phyloP scores from a whole-genome alignment of 169 alveolate species.

The Cryptosporidium baileyi region DNA sequence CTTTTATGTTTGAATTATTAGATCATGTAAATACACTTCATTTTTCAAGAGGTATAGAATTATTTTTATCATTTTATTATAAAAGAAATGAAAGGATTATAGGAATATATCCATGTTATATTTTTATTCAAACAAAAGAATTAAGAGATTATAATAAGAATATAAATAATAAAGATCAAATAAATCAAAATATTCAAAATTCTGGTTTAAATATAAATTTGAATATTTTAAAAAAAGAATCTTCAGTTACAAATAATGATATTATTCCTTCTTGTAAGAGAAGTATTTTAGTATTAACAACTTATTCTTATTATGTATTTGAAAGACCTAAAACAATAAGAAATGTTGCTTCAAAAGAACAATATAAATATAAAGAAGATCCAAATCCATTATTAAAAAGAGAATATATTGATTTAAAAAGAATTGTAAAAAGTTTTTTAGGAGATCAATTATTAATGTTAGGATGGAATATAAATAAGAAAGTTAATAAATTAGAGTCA shows the following conservation, averaged over 20 bases:
- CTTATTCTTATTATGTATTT: slow-evolving; percentile 21
- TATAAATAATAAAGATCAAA: background rate
- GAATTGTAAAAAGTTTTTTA: slow-evolving; percentile 34
- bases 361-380: slow-evolving; percentile 33
- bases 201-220: background rate
- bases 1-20: slow-evolving; percentile 45
- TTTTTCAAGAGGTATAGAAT: slow-evolving; percentile 35
- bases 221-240: background rate
- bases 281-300: slow-evolving; percentile 22
- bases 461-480: slow-evolving; percentile 9
- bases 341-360: slow-evolving; percentile 38
- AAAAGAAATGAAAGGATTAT: slow-evolving; percentile 47
- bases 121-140: slow-evolving; percentile 30
- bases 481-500: background rate
- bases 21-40: slow-evolving; percentile 50
- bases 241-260: background rate
- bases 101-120: slow-evolving; percentile 54
- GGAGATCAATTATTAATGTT: slow-evolving; percentile 57
- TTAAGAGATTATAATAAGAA: background rate
- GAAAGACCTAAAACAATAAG: slow-evolving; percentile 56
- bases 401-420: slow-evolving; percentile 26
- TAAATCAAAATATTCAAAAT: background rate
- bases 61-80: slow-evolving; percentile 35
- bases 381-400: slow-evolving; percentile 37
- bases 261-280: slow-evolving; percentile 5